These are phyloP conservation scores for Agaricus blazei DNA, from an alignment of 768 basidiomycete genomes.

Conservation along the genomic window DNA sequence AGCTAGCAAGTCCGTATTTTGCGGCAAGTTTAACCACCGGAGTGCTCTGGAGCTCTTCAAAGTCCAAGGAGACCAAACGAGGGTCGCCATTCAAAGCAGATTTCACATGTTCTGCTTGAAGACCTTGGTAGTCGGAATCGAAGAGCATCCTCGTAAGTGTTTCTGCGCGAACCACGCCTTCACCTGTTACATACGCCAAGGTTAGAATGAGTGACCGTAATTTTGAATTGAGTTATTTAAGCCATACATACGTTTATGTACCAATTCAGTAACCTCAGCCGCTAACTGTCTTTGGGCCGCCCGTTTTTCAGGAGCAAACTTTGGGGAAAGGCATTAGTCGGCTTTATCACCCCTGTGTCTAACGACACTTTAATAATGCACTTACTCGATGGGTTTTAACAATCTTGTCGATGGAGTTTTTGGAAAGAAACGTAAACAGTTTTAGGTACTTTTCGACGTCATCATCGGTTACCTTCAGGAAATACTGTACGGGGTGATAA, in stretches of 20 bases:
- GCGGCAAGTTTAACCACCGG: conserved; percentile 61
- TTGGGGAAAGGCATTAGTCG: background rate
- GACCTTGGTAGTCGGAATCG: conserved; percentile 34
- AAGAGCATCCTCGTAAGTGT: conserved; percentile 42
- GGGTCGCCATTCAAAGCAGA: conserved; percentile 61
- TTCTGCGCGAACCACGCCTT: conserved; percentile 34
- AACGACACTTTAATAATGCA: background rate
- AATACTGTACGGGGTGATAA: conserved; percentile 61
- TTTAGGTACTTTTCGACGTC: conserved; percentile 79
- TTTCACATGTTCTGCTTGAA: conserved; percentile 53
- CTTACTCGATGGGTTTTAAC: conserved; percentile 56
- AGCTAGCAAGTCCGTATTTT: conserved; percentile 50
- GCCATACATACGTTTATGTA: conserved; percentile 32
- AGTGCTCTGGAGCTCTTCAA: conserved; percentile 45
- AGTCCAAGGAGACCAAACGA: conserved; percentile 49
- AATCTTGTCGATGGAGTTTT: conserved; percentile 49
- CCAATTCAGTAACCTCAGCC: conserved; percentile 48
- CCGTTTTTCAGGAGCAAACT: conserved; percentile 39
- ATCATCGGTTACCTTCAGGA: conserved; percentile 73
- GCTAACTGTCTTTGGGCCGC: conserved; percentile 45
- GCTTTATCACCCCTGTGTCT: background rate
- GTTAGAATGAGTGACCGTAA: background rate
- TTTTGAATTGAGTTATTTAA: background rate
- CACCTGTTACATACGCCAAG: conserved; percentile 20
- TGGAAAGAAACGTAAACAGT: conserved; percentile 74